Percentiles rank a stretch among this genome's conserved stretches.
Conservation (phyloP, 2,329 filamentous ascomycete genomes). For the Exophiala bonariae region DNA sequence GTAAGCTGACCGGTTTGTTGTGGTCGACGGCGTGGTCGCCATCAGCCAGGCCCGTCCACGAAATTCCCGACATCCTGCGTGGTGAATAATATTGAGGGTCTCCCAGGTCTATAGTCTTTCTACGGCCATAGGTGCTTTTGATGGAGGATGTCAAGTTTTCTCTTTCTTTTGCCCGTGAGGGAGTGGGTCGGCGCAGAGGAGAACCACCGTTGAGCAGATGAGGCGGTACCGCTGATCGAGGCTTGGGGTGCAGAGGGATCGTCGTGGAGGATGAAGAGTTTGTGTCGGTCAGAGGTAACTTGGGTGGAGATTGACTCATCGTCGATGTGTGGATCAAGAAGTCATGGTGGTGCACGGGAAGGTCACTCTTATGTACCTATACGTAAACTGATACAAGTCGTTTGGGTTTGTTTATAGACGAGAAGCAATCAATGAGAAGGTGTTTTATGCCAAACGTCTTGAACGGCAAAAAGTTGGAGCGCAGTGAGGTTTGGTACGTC, state of each 20-base stretch:
- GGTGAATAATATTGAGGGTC: slow-evolving; percentile 10
- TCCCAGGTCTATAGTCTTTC: slow-evolving; percentile 47
- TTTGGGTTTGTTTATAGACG: too few relatives aligned
- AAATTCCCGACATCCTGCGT: slow-evolving; percentile 11
- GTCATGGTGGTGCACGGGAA: too few relatives aligned
- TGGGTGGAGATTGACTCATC: slow-evolving; percentile 20
- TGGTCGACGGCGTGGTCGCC: slow-evolving; percentile 9
- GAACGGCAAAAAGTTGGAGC: too few relatives aligned
- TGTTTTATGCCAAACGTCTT: too few relatives aligned
- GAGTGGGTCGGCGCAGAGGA: slow-evolving; percentile 47
- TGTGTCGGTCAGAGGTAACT: slow-evolving; percentile 11
- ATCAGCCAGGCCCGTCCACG: slow-evolving; percentile 24
- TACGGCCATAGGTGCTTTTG: slow-evolving; percentile 55
- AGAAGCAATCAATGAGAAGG: too few relatives aligned
- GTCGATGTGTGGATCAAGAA: too few relatives aligned
- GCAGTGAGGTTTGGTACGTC: too few relatives aligned
- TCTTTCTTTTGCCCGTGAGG: slow-evolving; percentile 53
- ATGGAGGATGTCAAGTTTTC: slow-evolving; percentile 61
- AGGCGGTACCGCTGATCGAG: slow-evolving; percentile 54
- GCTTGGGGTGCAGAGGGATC: slow-evolving; percentile 37
- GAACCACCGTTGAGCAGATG: slow-evolving; percentile 58
- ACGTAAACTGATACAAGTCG: too few relatives aligned
- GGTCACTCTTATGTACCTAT: too few relatives aligned
- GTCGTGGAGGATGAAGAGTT: slow-evolving; percentile 6
- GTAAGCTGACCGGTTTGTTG: slow-evolving; percentile 30